Percentiles rank a stretch among this genome's conserved stretches.
phyloP scores from a whole-genome alignment of 805 yeast genomes.

The Candida wancherniae region DNA sequence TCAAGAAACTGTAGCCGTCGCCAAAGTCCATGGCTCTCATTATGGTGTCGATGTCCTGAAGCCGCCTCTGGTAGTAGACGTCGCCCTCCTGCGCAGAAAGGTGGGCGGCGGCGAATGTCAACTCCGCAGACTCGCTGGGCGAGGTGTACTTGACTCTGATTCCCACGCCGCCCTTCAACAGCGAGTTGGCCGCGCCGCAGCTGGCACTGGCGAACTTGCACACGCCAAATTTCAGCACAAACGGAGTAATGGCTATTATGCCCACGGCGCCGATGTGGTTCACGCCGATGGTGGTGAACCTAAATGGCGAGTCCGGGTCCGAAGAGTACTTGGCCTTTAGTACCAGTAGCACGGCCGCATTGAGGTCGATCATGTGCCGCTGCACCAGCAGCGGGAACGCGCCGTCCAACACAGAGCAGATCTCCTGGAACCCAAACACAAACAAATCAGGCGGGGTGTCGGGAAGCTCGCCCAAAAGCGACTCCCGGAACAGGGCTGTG shows the following conservation, averaged over 20 bases:
- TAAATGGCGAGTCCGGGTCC: slow-evolving; percentile 14
- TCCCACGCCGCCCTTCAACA: slow-evolving; percentile 73
- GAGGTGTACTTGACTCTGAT: slow-evolving; percentile 42
- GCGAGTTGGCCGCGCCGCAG: slow-evolving; percentile 57
- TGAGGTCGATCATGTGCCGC: slow-evolving; percentile 30
- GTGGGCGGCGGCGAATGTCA: slow-evolving; percentile 69
- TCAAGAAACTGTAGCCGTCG: slow-evolving; percentile 50
- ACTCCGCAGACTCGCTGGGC: slow-evolving; percentile 21
- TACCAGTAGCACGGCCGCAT: slow-evolving; percentile 29
- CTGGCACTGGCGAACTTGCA: slow-evolving; percentile 32
- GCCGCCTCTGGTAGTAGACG: slow-evolving; percentile 42
- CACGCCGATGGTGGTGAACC: slow-evolving; percentile 40
- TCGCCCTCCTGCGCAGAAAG: slow-evolving; percentile 75
- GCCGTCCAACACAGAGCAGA: slow-evolving; percentile 53
- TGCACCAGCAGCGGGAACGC: slow-evolving; percentile 38
- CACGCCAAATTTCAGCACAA: slow-evolving; percentile 26
- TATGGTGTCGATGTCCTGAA: slow-evolving; percentile 46
- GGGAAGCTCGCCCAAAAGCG: slow-evolving; percentile 25
- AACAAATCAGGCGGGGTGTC: slow-evolving; percentile 40
- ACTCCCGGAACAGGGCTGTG: slow-evolving; percentile 25
- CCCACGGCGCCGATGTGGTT: slow-evolving; percentile 58
- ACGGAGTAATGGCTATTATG: slow-evolving; percentile 45
- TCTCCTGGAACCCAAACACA: slow-evolving; percentile 65
- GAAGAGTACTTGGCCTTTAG: slow-evolving; percentile 29
- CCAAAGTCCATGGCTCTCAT: slow-evolving; percentile 53